These are phyloP conservation scores for Ophiostoma sp. DNA, from an alignment of 2,329 filamentous ascomycete species.

Conservation along the genomic window DNA sequence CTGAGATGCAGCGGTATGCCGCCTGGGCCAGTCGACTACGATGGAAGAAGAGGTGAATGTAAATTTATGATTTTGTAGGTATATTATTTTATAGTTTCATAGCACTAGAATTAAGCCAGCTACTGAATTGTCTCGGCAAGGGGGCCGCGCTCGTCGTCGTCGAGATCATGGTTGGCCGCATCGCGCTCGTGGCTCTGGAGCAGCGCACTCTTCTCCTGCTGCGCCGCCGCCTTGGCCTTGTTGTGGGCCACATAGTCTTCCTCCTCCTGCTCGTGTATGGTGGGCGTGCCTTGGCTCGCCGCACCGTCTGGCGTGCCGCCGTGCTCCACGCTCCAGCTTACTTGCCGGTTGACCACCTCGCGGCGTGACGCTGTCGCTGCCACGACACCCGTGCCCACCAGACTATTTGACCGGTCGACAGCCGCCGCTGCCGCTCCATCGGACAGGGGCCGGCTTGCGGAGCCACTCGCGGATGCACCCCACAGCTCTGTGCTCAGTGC, in stretches of 20 bases:
- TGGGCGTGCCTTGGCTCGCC: slow-evolving; percentile 2
- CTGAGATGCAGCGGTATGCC: slow-evolving; percentile 66
- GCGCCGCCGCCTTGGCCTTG: neutral
- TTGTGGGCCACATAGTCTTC: slow-evolving; percentile 14
- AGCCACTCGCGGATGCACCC: slow-evolving; percentile 21
- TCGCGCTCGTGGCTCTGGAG: neutral
- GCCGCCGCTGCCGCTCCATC: neutral
- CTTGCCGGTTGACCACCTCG: slow-evolving; percentile 29
- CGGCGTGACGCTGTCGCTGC: slow-evolving; percentile 17
- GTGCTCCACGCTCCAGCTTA: slow-evolving; percentile 37
- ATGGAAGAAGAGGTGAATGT: slow-evolving; percentile 56
- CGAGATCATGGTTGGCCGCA: neutral
- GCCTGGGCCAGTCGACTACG: slow-evolving; percentile 66
- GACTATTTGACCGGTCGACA: slow-evolving; percentile 29
- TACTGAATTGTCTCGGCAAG: no score
- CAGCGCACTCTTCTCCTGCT: neutral
- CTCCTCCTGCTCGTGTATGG: slow-evolving; percentile 31
- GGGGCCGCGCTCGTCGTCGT: no score
- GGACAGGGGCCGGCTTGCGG: neutral
- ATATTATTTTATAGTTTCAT: no score
- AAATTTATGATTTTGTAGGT: neutral
- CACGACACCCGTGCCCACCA: slow-evolving; percentile 28
- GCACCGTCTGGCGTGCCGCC: slow-evolving; percentile 21
- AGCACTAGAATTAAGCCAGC: no score
- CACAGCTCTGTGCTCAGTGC: slow-evolving; percentile 35